phyloP scores from a whole-genome alignment of 2,329 filamentous ascomycete species.

The Epichloe festucae region DNA sequence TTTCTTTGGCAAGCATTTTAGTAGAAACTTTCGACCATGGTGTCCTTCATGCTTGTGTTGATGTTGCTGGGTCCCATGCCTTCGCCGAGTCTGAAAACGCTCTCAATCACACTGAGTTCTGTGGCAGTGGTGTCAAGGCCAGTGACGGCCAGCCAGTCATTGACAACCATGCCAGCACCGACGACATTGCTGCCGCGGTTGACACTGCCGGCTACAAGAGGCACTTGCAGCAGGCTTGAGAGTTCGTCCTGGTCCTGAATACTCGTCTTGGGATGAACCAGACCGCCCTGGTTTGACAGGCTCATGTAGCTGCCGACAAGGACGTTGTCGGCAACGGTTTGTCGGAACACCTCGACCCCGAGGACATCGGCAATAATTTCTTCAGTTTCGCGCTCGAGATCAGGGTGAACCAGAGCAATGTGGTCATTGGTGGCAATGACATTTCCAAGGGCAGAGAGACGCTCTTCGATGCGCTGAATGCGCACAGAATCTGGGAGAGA shows the following conservation, averaged over 20 bases:
- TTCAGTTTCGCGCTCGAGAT: constrained; percentile 94
- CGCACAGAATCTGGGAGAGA: constrained; percentile 82
- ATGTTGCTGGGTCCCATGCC: constrained; percentile 66
- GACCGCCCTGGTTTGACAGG: constrained; percentile 86
- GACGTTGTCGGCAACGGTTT: constrained; percentile 95
- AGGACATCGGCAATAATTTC: constrained; percentile 95
- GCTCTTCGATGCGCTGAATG: constrained; percentile 96
- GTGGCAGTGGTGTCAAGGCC: constrained; percentile 94
- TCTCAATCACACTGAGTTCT: constrained; percentile 91
- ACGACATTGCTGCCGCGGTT: constrained; percentile 90
- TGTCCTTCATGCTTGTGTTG: constrained; percentile 83
- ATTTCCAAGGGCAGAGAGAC: constrained; percentile 87
- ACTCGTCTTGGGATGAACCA: constrained; percentile 93
- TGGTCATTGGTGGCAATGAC: constrained; percentile 96
- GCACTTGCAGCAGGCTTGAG: constrained; percentile 83
- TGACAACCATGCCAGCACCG: constrained; percentile 49
- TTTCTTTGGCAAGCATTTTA: constrained; percentile 29
- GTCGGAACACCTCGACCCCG: constrained; percentile 78
- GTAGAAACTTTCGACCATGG: constrained; percentile 98
- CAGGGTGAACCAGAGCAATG: constrained; percentile 89
- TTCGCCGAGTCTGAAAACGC: constrained; percentile 88
- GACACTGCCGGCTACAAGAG: constrained; percentile 84
- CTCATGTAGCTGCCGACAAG: constrained; percentile 95
- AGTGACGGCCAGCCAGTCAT: constrained; percentile 94
- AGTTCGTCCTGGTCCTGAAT: constrained; percentile 98